Percentiles rank a stretch among this genome's conserved stretches.
These are phyloP conservation scores for Aspergillus bridgeri DNA, from an alignment of 495 filamentous ascomycete species.

Conservation along the genomic window DNA sequence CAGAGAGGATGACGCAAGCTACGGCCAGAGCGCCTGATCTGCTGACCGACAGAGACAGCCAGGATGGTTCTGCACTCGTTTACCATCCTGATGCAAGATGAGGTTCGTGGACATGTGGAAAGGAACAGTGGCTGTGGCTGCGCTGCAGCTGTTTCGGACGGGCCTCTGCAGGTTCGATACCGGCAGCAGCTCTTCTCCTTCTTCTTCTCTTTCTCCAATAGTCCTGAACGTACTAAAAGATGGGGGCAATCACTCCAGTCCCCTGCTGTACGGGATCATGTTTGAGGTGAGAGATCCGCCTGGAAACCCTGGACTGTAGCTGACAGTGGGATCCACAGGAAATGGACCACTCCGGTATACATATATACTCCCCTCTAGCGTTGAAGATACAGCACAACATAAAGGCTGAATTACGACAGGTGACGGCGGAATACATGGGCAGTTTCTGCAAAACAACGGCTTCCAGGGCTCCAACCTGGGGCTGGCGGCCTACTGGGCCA, in stretches of 20 bases:
- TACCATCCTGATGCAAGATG: neutral
- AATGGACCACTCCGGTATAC: slow-evolving; percentile 65
- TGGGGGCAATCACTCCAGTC: slow-evolving; percentile 53
- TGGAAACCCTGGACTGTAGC: neutral
- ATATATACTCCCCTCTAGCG: too few species aligned
- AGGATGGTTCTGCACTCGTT: neutral
- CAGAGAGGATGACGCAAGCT: neutral
- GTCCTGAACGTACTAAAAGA: slow-evolving; percentile 33
- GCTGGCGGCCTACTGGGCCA: slow-evolving; percentile 52
- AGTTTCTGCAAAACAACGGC: slow-evolving; percentile 70
- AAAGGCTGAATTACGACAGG: slow-evolving; percentile 12
- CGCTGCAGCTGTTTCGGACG: neutral
- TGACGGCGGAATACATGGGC: slow-evolving; percentile 74
- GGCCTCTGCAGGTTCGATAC: neutral
- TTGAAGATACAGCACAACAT: neutral
- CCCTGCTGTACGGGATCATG: slow-evolving; percentile 58
- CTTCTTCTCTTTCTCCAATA: neutral
- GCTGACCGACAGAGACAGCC: neutral
- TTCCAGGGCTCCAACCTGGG: slow-evolving; percentile 55
- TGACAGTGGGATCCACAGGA: slow-evolving; percentile 41
- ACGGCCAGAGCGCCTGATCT: neutral
- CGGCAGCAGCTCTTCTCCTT: neutral
- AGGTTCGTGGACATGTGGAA: neutral
- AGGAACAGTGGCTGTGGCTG: neutral
- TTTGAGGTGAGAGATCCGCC: slow-evolving; percentile 44